Evolutionary conservation across 768 basidiomycete genomes (phyloP).

Genomic region (Leccinum disarticulatum): DNA sequence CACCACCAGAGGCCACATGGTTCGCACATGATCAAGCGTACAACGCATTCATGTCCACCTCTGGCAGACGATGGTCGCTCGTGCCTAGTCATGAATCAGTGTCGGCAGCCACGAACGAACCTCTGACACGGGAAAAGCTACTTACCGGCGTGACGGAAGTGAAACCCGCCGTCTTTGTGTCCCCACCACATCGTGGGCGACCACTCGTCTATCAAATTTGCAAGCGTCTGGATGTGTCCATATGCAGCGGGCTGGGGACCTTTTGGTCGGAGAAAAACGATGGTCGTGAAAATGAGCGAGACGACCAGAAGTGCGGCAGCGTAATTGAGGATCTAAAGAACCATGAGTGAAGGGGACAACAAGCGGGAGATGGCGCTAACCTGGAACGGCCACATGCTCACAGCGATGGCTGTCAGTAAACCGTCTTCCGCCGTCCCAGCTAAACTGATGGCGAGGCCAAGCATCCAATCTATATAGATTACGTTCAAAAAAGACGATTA

Average conservation of each 20-base stretch:
- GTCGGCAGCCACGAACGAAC: background rate
- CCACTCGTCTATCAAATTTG: constrained; percentile 38
- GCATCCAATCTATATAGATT: constrained; percentile 31
- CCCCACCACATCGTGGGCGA: constrained; percentile 35
- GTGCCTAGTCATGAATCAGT: constrained; percentile 19
- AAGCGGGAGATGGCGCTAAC: constrained; percentile 2
- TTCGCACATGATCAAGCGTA: background rate
- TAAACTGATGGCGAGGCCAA: constrained; percentile 29
- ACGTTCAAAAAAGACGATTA: background rate
- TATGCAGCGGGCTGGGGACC: constrained; percentile 34
- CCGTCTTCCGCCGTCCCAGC: constrained; percentile 13
- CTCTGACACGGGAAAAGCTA: background rate
- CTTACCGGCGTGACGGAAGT: constrained; percentile 24
- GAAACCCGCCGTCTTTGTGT: constrained; percentile 13
- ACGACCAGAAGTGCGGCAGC: constrained; percentile 20
- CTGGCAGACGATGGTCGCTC: constrained; percentile 18
- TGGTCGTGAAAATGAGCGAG: constrained; percentile 15
- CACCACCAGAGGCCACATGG: background rate
- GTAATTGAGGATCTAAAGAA: constrained; percentile 27
- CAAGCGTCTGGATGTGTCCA: constrained; percentile 36
- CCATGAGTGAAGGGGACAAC: background rate
- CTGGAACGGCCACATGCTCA: constrained; percentile 30
- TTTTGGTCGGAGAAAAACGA: constrained; percentile 15
- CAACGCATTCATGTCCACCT: constrained; percentile 17
- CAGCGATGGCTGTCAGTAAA: constrained; percentile 13